Conservation (phyloP, 1,139 yeast species). For the Blastobotrys petasosporus region DNA sequence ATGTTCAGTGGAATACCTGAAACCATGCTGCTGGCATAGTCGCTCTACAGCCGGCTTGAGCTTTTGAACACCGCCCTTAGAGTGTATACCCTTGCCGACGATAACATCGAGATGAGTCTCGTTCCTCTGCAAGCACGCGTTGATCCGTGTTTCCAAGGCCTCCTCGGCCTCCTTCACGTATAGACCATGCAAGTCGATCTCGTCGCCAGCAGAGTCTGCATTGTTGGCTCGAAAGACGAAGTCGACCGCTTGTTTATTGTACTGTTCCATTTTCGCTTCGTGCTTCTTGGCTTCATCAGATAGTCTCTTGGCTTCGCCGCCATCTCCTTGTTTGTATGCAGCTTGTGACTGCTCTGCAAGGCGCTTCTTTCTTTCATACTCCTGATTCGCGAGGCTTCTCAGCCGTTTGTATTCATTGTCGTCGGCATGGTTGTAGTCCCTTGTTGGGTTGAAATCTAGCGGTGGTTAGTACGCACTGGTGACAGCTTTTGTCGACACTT, state of each 20-base stretch:
- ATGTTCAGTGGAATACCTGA: constrained; percentile 56
- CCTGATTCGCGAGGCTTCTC: constrained; percentile 63
- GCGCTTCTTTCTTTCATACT: constrained; percentile 51
- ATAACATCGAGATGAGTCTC: constrained; percentile 56
- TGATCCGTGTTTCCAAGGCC: constrained; percentile 65
- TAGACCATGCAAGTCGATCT: constrained; percentile 89
- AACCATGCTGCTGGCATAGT: constrained; percentile 58
- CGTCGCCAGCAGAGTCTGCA: constrained; percentile 74
- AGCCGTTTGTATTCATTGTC: constrained; percentile 50
- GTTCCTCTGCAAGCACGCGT: constrained; percentile 54
- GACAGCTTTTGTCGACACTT: background rate
- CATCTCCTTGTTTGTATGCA: constrained; percentile 73
- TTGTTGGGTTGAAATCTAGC: constrained; percentile 11
- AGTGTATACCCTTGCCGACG: constrained; percentile 93
- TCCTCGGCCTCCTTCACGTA: constrained; percentile 83
- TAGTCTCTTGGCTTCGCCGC: constrained; percentile 61
- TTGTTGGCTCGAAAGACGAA: constrained; percentile 87
- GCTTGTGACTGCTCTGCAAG: constrained; percentile 63
- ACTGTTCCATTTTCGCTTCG: constrained; percentile 55
- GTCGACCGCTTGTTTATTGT: constrained; percentile 78
- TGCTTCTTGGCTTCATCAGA: constrained; percentile 64
- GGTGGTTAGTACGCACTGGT: background rate
- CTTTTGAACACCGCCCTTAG: constrained; percentile 70
- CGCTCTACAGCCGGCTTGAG: constrained; percentile 84
- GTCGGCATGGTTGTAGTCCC: constrained; percentile 36